Evolutionary conservation across 805 yeast species (phyloP).

Genomic region (Lipomyces sp.): DNA sequence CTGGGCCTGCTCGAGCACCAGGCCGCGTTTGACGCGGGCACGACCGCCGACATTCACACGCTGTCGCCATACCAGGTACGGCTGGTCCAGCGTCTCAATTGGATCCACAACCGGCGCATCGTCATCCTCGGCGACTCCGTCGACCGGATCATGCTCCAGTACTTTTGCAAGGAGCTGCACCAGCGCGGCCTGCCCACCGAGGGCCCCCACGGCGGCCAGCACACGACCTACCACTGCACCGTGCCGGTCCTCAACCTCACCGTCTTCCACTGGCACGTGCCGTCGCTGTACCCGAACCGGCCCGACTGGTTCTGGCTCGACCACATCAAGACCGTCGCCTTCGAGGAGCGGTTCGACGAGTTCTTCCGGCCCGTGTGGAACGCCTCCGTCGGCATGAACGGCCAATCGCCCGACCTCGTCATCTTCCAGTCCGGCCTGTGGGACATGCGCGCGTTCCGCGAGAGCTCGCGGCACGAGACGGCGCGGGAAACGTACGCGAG

Average conservation of each 20-base stretch:
- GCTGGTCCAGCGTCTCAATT: slow-evolving; percentile 16
- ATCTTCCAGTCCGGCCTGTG: slow-evolving; percentile 25
- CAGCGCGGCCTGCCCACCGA: not conserved
- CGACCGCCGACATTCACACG: too few relatives aligned
- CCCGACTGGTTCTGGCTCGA: slow-evolving; percentile 28
- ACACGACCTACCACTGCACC: slow-evolving; percentile 21
- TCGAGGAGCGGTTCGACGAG: slow-evolving; percentile 22
- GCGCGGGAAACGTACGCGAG: not conserved
- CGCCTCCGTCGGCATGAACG: slow-evolving; percentile 18
- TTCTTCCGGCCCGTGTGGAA: slow-evolving; percentile 13
- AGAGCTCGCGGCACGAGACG: slow-evolving; percentile 5
- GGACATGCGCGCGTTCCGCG: slow-evolving; percentile 27
- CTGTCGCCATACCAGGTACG: too few relatives aligned
- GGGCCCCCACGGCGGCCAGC: slow-evolving; percentile 18
- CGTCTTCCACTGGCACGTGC: slow-evolving; percentile 25
- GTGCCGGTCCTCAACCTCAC: slow-evolving; percentile 19
- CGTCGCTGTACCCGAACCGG: slow-evolving; percentile 21
- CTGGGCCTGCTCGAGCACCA: not conserved
- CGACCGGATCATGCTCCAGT: slow-evolving; percentile 25
- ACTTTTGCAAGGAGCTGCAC: slow-evolving; percentile 14
- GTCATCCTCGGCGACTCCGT: slow-evolving; percentile 26
- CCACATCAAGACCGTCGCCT: slow-evolving; percentile 20
- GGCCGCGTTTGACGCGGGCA: too few relatives aligned
- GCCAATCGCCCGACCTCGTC: slow-evolving; percentile 19
- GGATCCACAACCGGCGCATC: slow-evolving; percentile 25